Evolutionary conservation across 805 yeast genomes (phyloP), one percentile per base, ranked within the genome.

Genomic region (Spathaspora arborariae): DNA sequence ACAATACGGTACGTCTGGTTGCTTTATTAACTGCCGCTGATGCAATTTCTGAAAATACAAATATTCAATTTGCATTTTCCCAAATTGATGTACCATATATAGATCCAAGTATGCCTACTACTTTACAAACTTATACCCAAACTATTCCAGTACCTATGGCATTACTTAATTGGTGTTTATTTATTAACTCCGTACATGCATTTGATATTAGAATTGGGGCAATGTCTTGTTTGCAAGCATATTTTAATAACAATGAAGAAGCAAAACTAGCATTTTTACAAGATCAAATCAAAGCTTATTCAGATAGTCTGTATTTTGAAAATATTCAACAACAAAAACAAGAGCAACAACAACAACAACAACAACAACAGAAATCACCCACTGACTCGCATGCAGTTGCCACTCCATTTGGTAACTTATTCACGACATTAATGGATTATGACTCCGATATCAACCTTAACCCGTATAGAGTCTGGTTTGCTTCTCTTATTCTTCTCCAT

Each of bases 1-100:
- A 92, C 8, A 80, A 81, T 48, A 65, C 75, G 1, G 76, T 91
- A 2, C 79, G 96, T 51, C 76, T 85, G 0, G 60, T 74, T 15
- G 86, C 96, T 0, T 70, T 94, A 26, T 67, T 83, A 4, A 81
- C 96, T 0, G 81, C 88, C 1, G 90, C 95, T 1, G 92, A 85
- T 51, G 69, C 91, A 26, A 84, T 94, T 3, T 67, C 82, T 41
- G 76, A 81, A 24, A 89, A 90, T 60, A 64, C 73, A 2, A 78
- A 72, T 2, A 76, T 86, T 27, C 99, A 94, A 63, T 67, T 69
- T 11, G 80, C 80, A 48, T 85, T 92, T 55, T 75, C 89, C 1
- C 82, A 81, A 45, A 82, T 92, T 11, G 98, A 94, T 63, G 97
- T 94, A 6, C 99, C 99, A 0, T 88, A 84, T 59, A 73, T 91